Evolutionary conservation across 257 asterid genomes (phyloP).

Genomic region (Scutellaria baicalensis): DNA sequence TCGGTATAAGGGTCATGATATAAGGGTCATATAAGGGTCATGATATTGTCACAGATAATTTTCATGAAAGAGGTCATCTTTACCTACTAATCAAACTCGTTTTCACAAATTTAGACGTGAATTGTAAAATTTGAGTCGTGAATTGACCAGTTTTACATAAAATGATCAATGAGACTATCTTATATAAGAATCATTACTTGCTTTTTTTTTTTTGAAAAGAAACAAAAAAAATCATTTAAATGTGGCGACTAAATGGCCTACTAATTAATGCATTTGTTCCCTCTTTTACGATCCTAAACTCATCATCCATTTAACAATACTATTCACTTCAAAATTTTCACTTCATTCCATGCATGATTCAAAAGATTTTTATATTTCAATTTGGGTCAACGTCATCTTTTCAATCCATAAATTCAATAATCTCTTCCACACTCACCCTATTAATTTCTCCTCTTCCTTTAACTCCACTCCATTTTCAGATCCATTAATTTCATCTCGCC

Average conservation of each 20-base stretch:
- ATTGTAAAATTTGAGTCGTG: too few species aligned
- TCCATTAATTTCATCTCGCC: background rate
- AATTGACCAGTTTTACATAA: too few species aligned
- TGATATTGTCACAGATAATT: too few species aligned
- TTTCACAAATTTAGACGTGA: too few species aligned
- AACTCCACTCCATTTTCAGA: constrained; percentile 21
- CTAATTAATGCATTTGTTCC: constrained; percentile 20
- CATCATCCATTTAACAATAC: background rate
- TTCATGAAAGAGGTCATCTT: too few species aligned
- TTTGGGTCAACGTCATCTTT: constrained; percentile 9
- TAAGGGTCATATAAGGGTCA: too few species aligned
- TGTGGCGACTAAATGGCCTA: constrained; percentile 6
- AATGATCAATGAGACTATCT: too few species aligned
- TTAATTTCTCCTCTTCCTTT: constrained; percentile 7
- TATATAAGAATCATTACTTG: too few species aligned
- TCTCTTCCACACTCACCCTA: background rate
- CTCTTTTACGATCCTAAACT: background rate
- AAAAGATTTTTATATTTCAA: constrained; percentile 6
- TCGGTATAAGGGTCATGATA: too few species aligned
- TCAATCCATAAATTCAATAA: constrained; percentile 13
- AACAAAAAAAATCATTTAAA: too few species aligned
- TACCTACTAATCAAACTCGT: too few species aligned
- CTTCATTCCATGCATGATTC: background rate
- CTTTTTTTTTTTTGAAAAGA: too few species aligned
- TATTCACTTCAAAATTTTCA: constrained; percentile 3